Percentiles rank a stretch among this genome's conserved stretches.
Conservation (phyloP, 129 eudicot genomes). For the Tagetes erecta region DNA sequence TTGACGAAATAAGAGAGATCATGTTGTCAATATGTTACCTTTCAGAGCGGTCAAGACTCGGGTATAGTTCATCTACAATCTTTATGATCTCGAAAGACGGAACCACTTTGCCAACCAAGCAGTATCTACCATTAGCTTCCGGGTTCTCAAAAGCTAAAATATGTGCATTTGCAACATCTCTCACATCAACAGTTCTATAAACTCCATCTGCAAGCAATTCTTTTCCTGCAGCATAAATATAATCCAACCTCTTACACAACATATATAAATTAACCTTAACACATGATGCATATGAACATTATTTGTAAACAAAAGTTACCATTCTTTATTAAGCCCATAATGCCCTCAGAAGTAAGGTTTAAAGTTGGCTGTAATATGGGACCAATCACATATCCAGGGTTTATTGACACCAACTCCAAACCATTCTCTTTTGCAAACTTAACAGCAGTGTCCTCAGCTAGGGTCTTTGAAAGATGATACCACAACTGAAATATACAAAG, state of each 20-base stretch:
- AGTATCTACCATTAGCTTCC: slow-evolving; percentile 50
- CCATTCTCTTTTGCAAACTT: slow-evolving; percentile 43
- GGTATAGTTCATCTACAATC: slow-evolving; percentile 42
- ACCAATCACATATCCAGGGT: slow-evolving; percentile 39
- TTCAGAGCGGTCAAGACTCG: slow-evolving; percentile 33
- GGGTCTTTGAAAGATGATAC: slow-evolving; percentile 44
- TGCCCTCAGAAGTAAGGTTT: slow-evolving; percentile 32
- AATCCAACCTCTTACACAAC: background rate
- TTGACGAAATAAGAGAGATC: background rate
- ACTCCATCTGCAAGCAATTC: slow-evolving; percentile 21
- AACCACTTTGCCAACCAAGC: slow-evolving; percentile 33
- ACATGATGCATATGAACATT: slow-evolving; percentile 11
- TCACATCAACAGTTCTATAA: slow-evolving; percentile 47
- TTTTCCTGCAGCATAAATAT: slow-evolving; percentile 32
- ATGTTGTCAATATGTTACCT: slow-evolving; percentile 29
- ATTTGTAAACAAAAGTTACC: slow-evolving; percentile 3
- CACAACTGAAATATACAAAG: slow-evolving; percentile 25
- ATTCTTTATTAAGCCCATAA: slow-evolving; percentile 15
- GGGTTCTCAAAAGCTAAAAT: slow-evolving; percentile 52
- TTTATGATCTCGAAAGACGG: slow-evolving; percentile 30
- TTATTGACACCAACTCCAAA: slow-evolving; percentile 37
- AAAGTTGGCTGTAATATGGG: slow-evolving; percentile 47
- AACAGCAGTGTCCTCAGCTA: slow-evolving; percentile 49
- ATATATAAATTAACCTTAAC: background rate
- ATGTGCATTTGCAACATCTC: slow-evolving; percentile 55